Conservation (phyloP, 2,329 filamentous ascomycete genomes). For the Sclerotinia minor region DNA sequence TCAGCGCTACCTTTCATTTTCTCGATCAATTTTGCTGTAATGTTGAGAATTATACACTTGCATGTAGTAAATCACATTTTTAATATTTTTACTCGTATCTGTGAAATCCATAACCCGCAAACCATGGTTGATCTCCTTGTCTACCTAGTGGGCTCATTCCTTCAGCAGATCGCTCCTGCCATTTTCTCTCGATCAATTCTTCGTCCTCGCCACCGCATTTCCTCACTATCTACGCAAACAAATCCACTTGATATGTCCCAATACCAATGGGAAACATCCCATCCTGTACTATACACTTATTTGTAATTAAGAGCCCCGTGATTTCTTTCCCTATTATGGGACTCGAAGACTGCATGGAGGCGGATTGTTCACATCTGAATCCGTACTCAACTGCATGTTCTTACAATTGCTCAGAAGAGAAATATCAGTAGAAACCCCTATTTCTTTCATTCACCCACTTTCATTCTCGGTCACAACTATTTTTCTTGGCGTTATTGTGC, state of each 20-base stretch:
- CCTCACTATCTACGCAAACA: constrained; percentile 46
- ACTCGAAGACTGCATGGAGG: constrained; percentile 38
- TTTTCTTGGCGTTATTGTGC: background rate
- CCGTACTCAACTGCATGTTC: background rate
- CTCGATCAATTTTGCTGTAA: constrained; percentile 61
- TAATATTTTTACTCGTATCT: no score
- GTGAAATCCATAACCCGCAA: background rate
- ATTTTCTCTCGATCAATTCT: constrained; percentile 41
- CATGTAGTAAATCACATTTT: constrained; percentile 51
- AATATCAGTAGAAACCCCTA: background rate
- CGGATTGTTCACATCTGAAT: background rate
- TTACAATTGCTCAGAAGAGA: background rate
- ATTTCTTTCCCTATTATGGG: constrained; percentile 49
- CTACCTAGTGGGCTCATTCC: constrained; percentile 60
- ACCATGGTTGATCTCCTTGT: constrained; percentile 35
- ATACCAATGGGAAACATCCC: constrained; percentile 28
- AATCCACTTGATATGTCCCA: constrained; percentile 48
- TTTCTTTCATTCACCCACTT: background rate
- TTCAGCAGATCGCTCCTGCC: constrained; percentile 45
- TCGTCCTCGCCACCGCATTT: constrained; percentile 42
- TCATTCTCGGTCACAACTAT: background rate
- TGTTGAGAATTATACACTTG: constrained; percentile 65
- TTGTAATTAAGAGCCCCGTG: constrained; percentile 44
- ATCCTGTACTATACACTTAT: constrained; percentile 47
- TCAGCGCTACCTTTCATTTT: constrained; percentile 58